These are phyloP conservation scores for Dryadomyces sulphureus DNA, from an alignment of 2,329 filamentous ascomycete genomes.

Conservation along the genomic window DNA sequence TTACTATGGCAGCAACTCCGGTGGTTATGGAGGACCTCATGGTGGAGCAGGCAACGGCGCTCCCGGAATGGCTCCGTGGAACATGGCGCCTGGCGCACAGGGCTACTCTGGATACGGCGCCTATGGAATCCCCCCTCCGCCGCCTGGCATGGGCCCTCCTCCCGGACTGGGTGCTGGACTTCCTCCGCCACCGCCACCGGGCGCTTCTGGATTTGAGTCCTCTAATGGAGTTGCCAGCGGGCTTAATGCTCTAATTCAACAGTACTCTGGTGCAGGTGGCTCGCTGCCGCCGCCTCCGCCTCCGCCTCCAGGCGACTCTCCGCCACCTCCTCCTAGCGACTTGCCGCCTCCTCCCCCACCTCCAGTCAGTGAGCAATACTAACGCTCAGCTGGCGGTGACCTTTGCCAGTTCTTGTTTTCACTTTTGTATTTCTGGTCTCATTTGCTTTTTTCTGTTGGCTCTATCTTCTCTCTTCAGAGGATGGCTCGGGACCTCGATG, in stretches of 20 bases:
- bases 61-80: slow-evolving; percentile 38
- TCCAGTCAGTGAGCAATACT: slow-evolving; percentile 9
- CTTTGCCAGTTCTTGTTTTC: background rate
- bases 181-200: slow-evolving; percentile 6
- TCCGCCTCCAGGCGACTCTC: slow-evolving; percentile 14
- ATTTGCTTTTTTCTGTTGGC: too few relatives aligned
- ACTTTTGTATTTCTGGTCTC: background rate
- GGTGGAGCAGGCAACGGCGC: slow-evolving; percentile 24
- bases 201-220: slow-evolving; percentile 17
- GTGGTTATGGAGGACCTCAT: slow-evolving; percentile 12
- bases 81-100: slow-evolving; percentile 19
- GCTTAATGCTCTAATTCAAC: slow-evolving; percentile 51
- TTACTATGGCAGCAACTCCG: slow-evolving; percentile 16
- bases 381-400: background rate
- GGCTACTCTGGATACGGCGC: slow-evolving; percentile 17
- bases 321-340: slow-evolving; percentile 22
- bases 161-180: slow-evolving; percentile 6
- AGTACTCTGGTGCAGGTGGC: slow-evolving; percentile 25
- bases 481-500: too few relatives aligned
- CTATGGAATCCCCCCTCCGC: slow-evolving; percentile 32
- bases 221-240: slow-evolving; percentile 39
- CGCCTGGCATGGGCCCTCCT: slow-evolving; percentile 21
- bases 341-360: slow-evolving; percentile 19
- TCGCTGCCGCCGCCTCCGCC: slow-evolving; percentile 10
- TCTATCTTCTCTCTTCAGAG: background rate